A percentile compares a stretch with the other conserved stretches of the same genome.
These are phyloP conservation scores for Cymbomonas tetramitiformis DNA, from an alignment of 139 green algal genomes.

Conservation along the genomic window DNA sequence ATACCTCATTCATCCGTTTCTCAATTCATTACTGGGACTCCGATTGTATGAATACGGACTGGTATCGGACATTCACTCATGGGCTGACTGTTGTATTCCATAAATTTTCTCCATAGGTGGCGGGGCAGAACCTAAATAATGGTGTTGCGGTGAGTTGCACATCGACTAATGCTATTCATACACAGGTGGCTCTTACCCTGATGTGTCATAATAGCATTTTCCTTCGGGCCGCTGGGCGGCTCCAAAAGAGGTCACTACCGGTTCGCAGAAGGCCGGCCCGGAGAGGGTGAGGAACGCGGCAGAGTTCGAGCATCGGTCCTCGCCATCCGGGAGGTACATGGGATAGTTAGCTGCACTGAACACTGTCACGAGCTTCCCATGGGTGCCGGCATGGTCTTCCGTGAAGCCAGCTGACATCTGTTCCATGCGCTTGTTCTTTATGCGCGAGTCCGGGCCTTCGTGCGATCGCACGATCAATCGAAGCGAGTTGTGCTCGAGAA, in stretches of 20 bases:
- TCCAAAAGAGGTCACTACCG: background rate
- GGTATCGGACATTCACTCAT: too few relatives aligned
- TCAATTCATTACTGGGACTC: too few relatives aligned
- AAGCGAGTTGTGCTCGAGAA: conserved; percentile 37
- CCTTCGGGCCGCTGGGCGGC: background rate
- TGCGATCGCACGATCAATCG: conserved; percentile 55
- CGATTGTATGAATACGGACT: too few relatives aligned
- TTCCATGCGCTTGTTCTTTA: conserved; percentile 41
- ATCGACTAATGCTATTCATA: too few relatives aligned
- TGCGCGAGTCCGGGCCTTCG: conserved; percentile 82
- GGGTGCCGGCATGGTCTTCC: conserved; percentile 58
- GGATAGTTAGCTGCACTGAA: conserved; percentile 89
- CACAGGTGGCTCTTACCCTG: too few relatives aligned
- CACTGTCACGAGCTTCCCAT: conserved; percentile 62
- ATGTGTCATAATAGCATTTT: conserved; percentile 12
- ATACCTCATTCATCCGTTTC: too few relatives aligned
- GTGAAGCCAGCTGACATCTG: conserved; percentile 56
- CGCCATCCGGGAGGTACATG: conserved; percentile 35
- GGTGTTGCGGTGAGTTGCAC: too few relatives aligned
- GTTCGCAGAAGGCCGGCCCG: background rate
- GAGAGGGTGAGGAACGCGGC: conserved; percentile 11
- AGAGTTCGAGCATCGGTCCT: conserved; percentile 8
- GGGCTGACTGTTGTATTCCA: too few relatives aligned
- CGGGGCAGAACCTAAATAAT: too few relatives aligned
- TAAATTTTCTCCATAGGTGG: too few relatives aligned